phyloP scores from a whole-genome alignment of 2,329 filamentous ascomycete genomes.

The Cladophialophora yegresii region DNA sequence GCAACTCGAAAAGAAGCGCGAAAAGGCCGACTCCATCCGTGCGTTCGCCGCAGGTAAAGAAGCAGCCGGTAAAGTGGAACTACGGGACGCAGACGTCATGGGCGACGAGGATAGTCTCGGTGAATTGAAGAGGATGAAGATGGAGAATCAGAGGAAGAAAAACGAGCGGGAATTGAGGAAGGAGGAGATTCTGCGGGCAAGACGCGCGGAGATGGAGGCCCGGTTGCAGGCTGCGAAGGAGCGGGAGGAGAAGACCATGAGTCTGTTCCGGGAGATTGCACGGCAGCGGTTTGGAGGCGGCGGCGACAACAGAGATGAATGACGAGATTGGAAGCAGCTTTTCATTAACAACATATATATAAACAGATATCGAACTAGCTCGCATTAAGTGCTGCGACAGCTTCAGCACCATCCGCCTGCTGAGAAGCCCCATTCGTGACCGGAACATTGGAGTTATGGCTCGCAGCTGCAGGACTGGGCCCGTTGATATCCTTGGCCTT shows the following conservation, averaged over 20 bases:
- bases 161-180: conserved; percentile 78
- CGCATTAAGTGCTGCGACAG: conserved; percentile 34
- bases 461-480: conserved; percentile 13
- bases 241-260: conserved; percentile 83
- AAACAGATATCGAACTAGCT: conserved; percentile 20
- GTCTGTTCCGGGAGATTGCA: conserved; percentile 75
- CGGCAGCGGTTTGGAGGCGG: conserved; percentile 69
- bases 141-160: conserved; percentile 70
- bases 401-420: conserved; percentile 35
- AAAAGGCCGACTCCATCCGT: conserved; percentile 70
- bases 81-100: conserved; percentile 75
- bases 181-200: conserved; percentile 76
- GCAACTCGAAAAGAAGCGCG: conserved; percentile 79
- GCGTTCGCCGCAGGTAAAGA: conserved; percentile 63
- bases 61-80: conserved; percentile 57
- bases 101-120: conserved; percentile 62
- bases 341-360: conserved; percentile 1
- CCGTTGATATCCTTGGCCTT: conserved; percentile 31
- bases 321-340: not conserved
- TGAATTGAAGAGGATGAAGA: conserved; percentile 65
- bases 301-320: conserved; percentile 8
- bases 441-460: conserved; percentile 7
- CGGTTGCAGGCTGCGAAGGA: conserved; percentile 67
- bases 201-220: conserved; percentile 77
- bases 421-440: conserved; percentile 21